A percentile compares a stretch with the other conserved stretches of the same genome.
Evolutionary conservation across 106 monocot species (phyloP).

Genomic region (Posidonia australis): DNA sequence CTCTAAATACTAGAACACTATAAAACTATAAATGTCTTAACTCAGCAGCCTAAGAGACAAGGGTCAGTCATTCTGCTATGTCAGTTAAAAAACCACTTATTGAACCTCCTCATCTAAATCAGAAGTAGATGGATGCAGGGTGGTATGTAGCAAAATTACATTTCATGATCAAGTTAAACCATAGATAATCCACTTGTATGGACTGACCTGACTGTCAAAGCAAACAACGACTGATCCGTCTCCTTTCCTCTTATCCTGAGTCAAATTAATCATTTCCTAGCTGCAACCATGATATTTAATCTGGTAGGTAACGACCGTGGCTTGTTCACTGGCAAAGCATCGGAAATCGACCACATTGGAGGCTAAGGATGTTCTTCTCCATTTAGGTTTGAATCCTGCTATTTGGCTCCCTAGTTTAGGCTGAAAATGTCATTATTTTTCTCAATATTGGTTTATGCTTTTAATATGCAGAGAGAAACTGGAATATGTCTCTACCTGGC

Average conservation of each 20-base stretch:
- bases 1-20: too few species aligned
- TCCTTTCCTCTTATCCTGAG: neutral
- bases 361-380: conserved; percentile 88
- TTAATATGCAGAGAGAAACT: conserved; percentile 64
- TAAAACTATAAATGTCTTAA: too few species aligned
- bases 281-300: neutral
- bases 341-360: conserved; percentile 74
- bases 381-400: conserved; percentile 54
- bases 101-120: too few species aligned
- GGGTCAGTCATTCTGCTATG: too few species aligned
- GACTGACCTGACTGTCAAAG: too few species aligned
- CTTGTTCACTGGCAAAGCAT: conserved; percentile 93
- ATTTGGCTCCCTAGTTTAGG: neutral
- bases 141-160: too few species aligned
- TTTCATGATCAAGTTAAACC: too few species aligned
- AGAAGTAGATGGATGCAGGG: too few species aligned
- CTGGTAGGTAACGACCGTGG: conserved; percentile 62
- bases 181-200: too few species aligned
- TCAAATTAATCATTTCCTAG: neutral
- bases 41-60: too few species aligned
- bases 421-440: neutral
- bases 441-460: neutral
- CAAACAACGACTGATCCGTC: too few species aligned
- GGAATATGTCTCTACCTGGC: conserved; percentile 87
- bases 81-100: too few species aligned